Evolutionary conservation across 2,329 filamentous ascomycete species (phyloP).

Genomic region (Emmonsiellopsis sp.): DNA sequence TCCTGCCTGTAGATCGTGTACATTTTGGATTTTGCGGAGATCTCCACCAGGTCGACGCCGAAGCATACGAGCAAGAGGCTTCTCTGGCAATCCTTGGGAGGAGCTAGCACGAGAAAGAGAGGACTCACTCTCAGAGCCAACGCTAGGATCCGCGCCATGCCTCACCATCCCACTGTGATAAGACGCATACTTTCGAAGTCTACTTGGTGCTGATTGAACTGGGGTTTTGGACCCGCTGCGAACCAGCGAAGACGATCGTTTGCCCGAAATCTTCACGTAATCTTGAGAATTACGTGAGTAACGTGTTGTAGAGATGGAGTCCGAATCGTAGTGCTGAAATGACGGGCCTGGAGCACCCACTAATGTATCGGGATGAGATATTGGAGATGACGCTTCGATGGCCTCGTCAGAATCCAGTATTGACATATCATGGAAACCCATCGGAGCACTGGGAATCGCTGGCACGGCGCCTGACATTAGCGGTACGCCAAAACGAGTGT

Average conservation of each 20-base stretch:
- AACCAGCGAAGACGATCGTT: slow-evolving; percentile 15
- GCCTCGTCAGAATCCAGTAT: not conserved
- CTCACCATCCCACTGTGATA: slow-evolving; percentile 34
- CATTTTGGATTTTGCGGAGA: slow-evolving; percentile 57
- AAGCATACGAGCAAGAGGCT: slow-evolving; percentile 44
- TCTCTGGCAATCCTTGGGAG: slow-evolving; percentile 13
- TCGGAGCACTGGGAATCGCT: not conserved
- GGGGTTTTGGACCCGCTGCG: slow-evolving; percentile 17
- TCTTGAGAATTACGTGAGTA: not conserved
- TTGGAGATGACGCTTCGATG: not conserved
- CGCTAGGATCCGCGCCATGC: slow-evolving; percentile 18
- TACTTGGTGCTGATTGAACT: slow-evolving; percentile 22
- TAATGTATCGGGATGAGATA: not conserved
- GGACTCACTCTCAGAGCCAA: slow-evolving; percentile 11
- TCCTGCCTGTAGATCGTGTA: slow-evolving; percentile 48
- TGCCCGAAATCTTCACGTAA: not conserved
- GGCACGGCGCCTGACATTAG: slow-evolving; percentile 29
- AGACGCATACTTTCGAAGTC: slow-evolving; percentile 36
- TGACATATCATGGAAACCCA: not conserved
- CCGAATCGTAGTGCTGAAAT: not conserved
- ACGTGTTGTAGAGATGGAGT: not conserved
- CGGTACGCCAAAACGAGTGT: slow-evolving; percentile 37
- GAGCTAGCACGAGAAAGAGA: slow-evolving; percentile 3
- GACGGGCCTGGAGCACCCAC: not conserved
- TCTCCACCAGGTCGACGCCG: slow-evolving; percentile 67